A percentile compares a stretch with the other conserved stretches of the same genome.
Conservation (phyloP, 78 protist species). For the Dictyostelium capitatum region DNA sequence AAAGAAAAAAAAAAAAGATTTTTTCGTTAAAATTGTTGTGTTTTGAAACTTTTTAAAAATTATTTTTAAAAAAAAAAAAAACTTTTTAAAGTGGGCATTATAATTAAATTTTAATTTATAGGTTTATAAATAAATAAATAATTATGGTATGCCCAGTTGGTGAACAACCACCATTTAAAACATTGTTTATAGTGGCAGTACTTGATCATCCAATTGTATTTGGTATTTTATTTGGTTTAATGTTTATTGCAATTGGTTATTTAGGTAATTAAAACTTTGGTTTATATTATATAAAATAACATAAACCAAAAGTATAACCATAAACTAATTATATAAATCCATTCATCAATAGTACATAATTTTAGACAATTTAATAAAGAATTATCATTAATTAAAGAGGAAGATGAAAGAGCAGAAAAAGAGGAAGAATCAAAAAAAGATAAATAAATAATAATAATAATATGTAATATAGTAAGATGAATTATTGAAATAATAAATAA, state of each 20-base stretch:
- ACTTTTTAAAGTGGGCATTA: too few species aligned
- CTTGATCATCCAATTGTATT: slow-evolving; percentile 23
- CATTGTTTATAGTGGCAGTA: neutral
- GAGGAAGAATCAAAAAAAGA: neutral
- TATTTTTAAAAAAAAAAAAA: neutral
- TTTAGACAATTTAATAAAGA: slow-evolving; percentile 19
- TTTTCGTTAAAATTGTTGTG: neutral
- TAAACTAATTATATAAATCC: neutral
- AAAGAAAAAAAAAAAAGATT: neutral
- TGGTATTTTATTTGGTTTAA: slow-evolving; percentile 12
- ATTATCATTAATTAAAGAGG: neutral
- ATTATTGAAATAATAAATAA: neutral
- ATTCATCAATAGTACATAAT: neutral
- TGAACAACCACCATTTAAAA: neutral
- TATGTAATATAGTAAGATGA: neutral
- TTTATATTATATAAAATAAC: too few species aligned
- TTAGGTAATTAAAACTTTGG: neutral
- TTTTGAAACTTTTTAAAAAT: neutral
- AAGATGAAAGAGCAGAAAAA: slow-evolving; percentile 2
- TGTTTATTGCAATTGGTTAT: neutral
- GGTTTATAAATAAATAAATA: neutral
- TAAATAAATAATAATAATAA: neutral
- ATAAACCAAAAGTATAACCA: neutral
- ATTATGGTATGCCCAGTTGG: neutral
- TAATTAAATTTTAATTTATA: too few species aligned